Evolutionary conservation across 257 asterid genomes (phyloP).

Genomic region (Marsdenia floribunda): DNA sequence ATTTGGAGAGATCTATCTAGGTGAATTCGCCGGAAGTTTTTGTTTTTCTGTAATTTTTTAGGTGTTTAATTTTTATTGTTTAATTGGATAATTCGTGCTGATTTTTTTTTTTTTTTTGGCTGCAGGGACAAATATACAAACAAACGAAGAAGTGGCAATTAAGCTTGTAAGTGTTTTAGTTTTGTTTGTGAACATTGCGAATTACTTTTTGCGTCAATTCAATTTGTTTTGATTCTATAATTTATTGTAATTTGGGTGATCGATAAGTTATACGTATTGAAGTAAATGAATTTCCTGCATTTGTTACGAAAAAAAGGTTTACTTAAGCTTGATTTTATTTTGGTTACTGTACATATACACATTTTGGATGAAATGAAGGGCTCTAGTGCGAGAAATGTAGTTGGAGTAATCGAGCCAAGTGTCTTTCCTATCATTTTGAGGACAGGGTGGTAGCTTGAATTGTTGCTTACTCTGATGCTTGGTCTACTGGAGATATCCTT

Average conservation of each 20-base stretch:
- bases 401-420: background rate
- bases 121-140: slow-evolving; percentile 63
- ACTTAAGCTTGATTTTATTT: too few species aligned
- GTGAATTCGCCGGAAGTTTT: slow-evolving; percentile 13
- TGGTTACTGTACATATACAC: background rate
- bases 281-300: background rate
- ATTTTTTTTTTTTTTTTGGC: slow-evolving; percentile 1
- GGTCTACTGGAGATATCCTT: background rate
- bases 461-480: background rate
- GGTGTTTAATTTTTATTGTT: background rate
- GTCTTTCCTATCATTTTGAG: slow-evolving; percentile 1
- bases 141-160: slow-evolving; percentile 85
- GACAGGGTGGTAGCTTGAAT: background rate
- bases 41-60: background rate
- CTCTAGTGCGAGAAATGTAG: background rate
- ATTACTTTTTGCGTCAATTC: slow-evolving; percentile 2
- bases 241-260: background rate
- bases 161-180: slow-evolving; percentile 57
- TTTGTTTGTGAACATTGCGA: background rate
- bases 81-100: background rate
- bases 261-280: background rate
- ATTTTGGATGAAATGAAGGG: background rate
- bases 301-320: background rate
- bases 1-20: slow-evolving; percentile 48
- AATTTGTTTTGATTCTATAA: slow-evolving; percentile 1